These are phyloP conservation scores for Aspergillus pseudonomiae DNA, from an alignment of 2,329 filamentous ascomycete genomes.

Conservation along the genomic window DNA sequence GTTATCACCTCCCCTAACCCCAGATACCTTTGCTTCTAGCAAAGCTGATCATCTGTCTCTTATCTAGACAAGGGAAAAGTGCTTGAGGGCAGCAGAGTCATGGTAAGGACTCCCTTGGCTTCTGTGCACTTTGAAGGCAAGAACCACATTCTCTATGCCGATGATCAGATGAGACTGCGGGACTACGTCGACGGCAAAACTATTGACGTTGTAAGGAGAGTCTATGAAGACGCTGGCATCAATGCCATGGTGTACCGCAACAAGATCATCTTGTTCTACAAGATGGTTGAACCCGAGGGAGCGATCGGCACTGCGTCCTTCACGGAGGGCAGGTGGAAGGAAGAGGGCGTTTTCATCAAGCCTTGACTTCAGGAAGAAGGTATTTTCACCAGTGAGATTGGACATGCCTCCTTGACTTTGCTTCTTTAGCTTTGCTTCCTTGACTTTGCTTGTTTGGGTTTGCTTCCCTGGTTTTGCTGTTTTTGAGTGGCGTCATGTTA, in stretches of 20 bases:
- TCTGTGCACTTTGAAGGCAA: background rate
- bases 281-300: background rate
- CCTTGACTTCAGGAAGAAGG: no score
- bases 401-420: background rate
- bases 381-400: background rate
- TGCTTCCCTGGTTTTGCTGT: background rate
- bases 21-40: no score
- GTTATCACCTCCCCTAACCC: background rate
- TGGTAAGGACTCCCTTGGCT: background rate
- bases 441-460: background rate
- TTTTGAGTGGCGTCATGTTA: background rate
- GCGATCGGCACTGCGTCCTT: background rate
- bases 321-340: background rate
- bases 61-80: background rate
- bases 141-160: slow-evolving; percentile 1
- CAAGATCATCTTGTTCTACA: slow-evolving; percentile 2
- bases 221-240: background rate
- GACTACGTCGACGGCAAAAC: background rate
- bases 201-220: background rate
- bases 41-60: background rate
- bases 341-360: slow-evolving; percentile 1
- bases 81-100: background rate
- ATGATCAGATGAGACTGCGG: background rate
- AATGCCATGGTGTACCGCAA: background rate
- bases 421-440: background rate